Conservation (phyloP, 2,329 filamentous ascomycete species). For the Hymenoscyphus scutula region DNA sequence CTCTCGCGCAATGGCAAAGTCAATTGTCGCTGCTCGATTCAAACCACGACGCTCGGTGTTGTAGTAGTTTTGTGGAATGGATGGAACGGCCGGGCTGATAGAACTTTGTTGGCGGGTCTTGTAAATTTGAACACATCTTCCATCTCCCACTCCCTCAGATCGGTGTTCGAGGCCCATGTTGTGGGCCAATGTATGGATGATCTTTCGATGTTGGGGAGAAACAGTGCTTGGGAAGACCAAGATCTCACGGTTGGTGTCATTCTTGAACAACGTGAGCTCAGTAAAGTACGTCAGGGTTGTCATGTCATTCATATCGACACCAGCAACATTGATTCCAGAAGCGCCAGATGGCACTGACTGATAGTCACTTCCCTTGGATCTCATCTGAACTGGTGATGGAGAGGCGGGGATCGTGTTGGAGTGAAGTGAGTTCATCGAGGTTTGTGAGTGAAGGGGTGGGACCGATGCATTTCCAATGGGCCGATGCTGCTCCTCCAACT, state of each 20-base stretch:
- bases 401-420: constrained; percentile 58
- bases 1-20: constrained; percentile 81
- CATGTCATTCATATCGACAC: constrained; percentile 89
- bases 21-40: constrained; percentile 93
- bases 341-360: not conserved
- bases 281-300: constrained; percentile 85
- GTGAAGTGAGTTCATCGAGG: constrained; percentile 72
- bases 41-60: constrained; percentile 73
- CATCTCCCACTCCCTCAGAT: constrained; percentile 83
- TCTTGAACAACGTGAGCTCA: constrained; percentile 84
- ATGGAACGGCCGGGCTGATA: constrained; percentile 38
- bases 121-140: constrained; percentile 87
- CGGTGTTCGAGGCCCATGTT: constrained; percentile 90
- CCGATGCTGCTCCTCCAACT: constrained; percentile 95
- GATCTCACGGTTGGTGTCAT: constrained; percentile 72
- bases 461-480: constrained; percentile 47
- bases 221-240: constrained; percentile 81
- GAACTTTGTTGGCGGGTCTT: constrained; percentile 51
- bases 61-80: constrained; percentile 46
- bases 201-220: constrained; percentile 79
- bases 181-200: constrained; percentile 91
- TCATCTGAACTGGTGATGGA: constrained; percentile 35
- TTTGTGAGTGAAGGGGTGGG: constrained; percentile 73
- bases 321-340: constrained; percentile 23
- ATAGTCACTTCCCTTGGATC: constrained; percentile 27